phyloP scores from a whole-genome alignment of 371 early-diverging fungal genomes.

The Rhizopus microsporus region DNA sequence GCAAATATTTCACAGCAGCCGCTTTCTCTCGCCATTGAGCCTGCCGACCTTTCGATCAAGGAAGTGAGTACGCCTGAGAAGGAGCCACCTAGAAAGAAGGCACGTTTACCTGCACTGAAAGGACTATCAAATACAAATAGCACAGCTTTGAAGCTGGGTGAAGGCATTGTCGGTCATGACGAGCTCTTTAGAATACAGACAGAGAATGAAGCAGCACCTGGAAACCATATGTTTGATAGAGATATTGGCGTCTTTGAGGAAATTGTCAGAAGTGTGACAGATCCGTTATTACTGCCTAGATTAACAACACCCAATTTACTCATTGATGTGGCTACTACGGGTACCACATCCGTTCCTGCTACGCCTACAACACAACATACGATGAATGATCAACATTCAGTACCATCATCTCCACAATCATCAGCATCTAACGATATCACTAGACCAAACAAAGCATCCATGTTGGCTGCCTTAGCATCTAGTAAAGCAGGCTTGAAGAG shows the following conservation, averaged over 20 bases:
- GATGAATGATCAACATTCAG: conserved; percentile 7
- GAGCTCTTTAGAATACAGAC: conserved; percentile 35
- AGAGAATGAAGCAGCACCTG: conserved; percentile 44
- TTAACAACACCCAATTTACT: conserved; percentile 46
- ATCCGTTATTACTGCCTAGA: conserved; percentile 42
- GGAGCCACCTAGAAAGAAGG: conserved; percentile 7
- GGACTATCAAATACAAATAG: conserved; percentile 24
- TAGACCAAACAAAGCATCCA: conserved; percentile 19
- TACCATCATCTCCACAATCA: conserved; percentile 6
- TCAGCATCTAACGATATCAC: conserved; percentile 7
- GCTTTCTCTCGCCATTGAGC: conserved; percentile 3
- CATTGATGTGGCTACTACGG: conserved; percentile 34
- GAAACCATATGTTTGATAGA: conserved; percentile 41
- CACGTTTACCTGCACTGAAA: conserved; percentile 14
- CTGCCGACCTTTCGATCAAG: background rate
- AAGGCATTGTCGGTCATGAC: conserved; percentile 31
- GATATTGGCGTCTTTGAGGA: conserved; percentile 35
- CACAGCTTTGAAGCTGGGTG: conserved; percentile 20
- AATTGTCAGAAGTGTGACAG: conserved; percentile 34
- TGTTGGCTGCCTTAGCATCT: conserved; percentile 38
- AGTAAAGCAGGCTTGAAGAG: conserved; percentile 17
- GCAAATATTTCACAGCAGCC: conserved; percentile 1
- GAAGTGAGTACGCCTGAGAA: conserved; percentile 2
- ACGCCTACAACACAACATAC: conserved; percentile 14
- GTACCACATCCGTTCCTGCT: conserved; percentile 10